phyloP scores from a whole-genome alignment of 2,329 filamentous ascomycete genomes.

The Mollisia scopiformis region DNA sequence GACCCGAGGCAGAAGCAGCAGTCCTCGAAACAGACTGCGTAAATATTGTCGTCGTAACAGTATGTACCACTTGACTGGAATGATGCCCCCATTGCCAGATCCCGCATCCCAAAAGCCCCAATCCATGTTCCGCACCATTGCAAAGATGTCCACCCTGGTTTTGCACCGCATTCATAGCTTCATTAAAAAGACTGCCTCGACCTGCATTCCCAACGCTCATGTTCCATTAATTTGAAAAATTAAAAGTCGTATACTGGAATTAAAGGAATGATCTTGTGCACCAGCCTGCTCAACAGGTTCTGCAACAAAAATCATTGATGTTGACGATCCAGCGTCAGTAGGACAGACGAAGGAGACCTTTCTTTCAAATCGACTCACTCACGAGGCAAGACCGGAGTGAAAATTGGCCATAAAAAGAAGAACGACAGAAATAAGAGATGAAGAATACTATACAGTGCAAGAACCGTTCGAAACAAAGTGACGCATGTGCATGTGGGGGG shows the following conservation, averaged over 20 bases:
- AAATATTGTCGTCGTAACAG: neutral
- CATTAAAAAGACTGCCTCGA: neutral
- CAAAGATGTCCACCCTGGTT: neutral
- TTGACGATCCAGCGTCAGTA: slow-evolving; percentile 6
- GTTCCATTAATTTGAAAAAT: neutral
- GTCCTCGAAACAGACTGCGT: too few species aligned
- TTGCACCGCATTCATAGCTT: neutral
- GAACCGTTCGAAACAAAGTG: neutral
- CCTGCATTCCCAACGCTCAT: neutral
- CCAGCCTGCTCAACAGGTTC: slow-evolving; percentile 8
- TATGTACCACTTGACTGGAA: neutral
- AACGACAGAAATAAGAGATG: too few species aligned
- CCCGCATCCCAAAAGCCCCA: neutral
- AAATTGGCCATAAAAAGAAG: too few species aligned
- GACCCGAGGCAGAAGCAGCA: too few species aligned
- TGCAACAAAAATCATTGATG: neutral
- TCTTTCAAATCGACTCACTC: too few species aligned
- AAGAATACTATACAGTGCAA: too few species aligned
- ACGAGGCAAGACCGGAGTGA: slow-evolving; percentile 1
- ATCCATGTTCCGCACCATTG: neutral
- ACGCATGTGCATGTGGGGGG: neutral
- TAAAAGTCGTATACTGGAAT: neutral
- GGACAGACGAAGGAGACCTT: slow-evolving; percentile 4
- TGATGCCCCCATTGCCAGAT: neutral
- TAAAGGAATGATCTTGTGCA: neutral